These are phyloP conservation scores for Penicillium longicatenatum DNA, from an alignment of 495 filamentous ascomycete genomes.

Conservation along the genomic window DNA sequence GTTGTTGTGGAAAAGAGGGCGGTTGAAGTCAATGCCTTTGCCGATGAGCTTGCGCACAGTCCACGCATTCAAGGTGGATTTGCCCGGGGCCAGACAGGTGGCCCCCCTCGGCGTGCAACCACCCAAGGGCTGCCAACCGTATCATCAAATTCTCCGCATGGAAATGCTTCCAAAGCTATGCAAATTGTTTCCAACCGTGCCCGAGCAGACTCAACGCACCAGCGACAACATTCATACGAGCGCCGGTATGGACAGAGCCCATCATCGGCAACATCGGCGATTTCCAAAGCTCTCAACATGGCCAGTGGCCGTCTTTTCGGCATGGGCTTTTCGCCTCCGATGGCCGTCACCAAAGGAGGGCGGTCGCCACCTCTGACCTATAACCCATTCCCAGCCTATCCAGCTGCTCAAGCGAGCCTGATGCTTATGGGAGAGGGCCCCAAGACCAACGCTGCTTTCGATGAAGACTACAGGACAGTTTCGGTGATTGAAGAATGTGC, in stretches of 20 bases:
- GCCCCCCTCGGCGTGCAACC: slow-evolving; percentile 68
- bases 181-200: slow-evolving; percentile 65
- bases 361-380: slow-evolving; percentile 77
- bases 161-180: slow-evolving; percentile 59
- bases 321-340: slow-evolving; percentile 68
- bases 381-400: slow-evolving; percentile 82
- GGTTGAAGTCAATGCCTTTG: slow-evolving; percentile 95
- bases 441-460: slow-evolving; percentile 58
- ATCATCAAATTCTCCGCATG: slow-evolving; percentile 29
- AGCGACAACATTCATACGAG: slow-evolving; percentile 74
- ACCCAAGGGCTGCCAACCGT: slow-evolving; percentile 59
- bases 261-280: slow-evolving; percentile 79
- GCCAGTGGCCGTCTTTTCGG: slow-evolving; percentile 85
- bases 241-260: slow-evolving; percentile 74
- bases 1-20: slow-evolving; percentile 93
- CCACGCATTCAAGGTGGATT: slow-evolving; percentile 55
- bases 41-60: slow-evolving; percentile 87
- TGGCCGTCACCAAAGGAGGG: slow-evolving; percentile 65
- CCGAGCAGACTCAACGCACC: slow-evolving; percentile 64
- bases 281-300: slow-evolving; percentile 93
- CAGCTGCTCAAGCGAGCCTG: slow-evolving; percentile 60
- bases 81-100: slow-evolving; percentile 41
- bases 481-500: slow-evolving; percentile 88
- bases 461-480: slow-evolving; percentile 80
- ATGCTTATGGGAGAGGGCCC: slow-evolving; percentile 67